Conservation (phyloP, 176 grass and related monocot species). For the Juncus effusus region DNA sequence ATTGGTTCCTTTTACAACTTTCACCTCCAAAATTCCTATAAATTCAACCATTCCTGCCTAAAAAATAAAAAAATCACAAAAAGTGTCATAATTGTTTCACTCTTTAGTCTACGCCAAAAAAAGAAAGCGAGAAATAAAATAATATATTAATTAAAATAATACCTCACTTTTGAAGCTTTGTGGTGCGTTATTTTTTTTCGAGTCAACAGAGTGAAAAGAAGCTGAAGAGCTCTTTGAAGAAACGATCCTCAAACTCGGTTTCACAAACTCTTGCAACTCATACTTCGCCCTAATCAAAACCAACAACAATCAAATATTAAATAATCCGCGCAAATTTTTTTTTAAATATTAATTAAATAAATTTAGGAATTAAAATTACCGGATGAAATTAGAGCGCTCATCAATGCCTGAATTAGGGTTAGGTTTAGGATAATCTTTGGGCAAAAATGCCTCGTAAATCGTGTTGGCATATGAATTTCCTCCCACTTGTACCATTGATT, state of each 20-base stretch:
- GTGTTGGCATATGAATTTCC: slow-evolving; percentile 81
- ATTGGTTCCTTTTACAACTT: slow-evolving; percentile 62
- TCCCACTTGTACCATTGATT: slow-evolving; percentile 74
- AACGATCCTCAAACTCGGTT: slow-evolving; percentile 65
- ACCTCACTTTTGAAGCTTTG: slow-evolving; percentile 55
- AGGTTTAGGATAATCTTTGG: slow-evolving; percentile 54
- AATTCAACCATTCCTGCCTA: slow-evolving; percentile 56
- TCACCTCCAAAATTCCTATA: slow-evolving; percentile 70
- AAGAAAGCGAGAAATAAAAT: not conserved
- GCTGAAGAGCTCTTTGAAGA: slow-evolving; percentile 46
- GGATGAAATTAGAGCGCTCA: slow-evolving; percentile 64
- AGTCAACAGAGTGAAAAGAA: slow-evolving; percentile 19
- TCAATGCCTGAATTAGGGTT: slow-evolving; percentile 46
- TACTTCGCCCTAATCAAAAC: slow-evolving; percentile 64
- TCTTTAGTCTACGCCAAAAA: not conserved
- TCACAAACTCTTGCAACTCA: slow-evolving; percentile 67
- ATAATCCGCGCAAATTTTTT: not conserved
- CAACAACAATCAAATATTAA: slow-evolving; percentile 12
- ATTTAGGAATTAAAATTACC: slow-evolving; percentile 10
- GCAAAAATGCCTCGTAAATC: slow-evolving; percentile 80
- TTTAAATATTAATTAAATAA: not conserved
- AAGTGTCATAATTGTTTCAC: not conserved
- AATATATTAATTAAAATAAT: not conserved
- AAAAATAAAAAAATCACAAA: slow-evolving; percentile 7
- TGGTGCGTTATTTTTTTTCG: not conserved